Conservation (phyloP, 371 early-diverging fungal genomes). For the Mortierella sp. region DNA sequence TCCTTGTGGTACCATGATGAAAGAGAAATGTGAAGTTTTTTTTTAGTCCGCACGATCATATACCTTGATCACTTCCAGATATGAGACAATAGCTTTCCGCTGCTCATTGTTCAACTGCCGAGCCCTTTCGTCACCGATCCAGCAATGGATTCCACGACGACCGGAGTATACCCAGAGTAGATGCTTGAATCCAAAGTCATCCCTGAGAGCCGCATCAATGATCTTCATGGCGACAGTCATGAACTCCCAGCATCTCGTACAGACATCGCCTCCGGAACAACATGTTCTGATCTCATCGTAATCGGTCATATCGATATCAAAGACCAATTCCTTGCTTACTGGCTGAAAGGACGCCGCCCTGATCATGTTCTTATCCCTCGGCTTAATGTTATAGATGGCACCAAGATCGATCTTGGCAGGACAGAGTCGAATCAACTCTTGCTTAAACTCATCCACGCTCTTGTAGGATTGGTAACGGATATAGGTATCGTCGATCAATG, state of each 20-base stretch:
- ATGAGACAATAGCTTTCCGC: slow-evolving; percentile 88
- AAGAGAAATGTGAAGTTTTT: too few relatives aligned
- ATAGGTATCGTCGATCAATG: slow-evolving; percentile 80
- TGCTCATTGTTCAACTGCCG: slow-evolving; percentile 79
- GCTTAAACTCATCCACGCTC: slow-evolving; percentile 76
- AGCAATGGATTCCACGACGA: slow-evolving; percentile 99
- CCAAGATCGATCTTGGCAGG: slow-evolving; percentile 99
- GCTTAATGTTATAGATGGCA: slow-evolving; percentile 84
- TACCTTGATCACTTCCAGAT: slow-evolving; percentile 85
- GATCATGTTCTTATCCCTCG: slow-evolving; percentile 83
- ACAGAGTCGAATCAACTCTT: slow-evolving; percentile 75
- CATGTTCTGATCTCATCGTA: slow-evolving; percentile 98
- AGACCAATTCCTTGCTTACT: slow-evolving; percentile 94
- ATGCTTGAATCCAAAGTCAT: slow-evolving; percentile 97
- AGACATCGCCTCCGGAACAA: slow-evolving; percentile 93
- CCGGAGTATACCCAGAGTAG: slow-evolving; percentile 98
- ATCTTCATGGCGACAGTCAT: slow-evolving; percentile 95
- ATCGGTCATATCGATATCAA: slow-evolving; percentile 99
- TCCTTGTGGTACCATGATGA: too few relatives aligned
- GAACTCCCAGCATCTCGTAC: slow-evolving; percentile 93
- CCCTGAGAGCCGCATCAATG: slow-evolving; percentile 77
- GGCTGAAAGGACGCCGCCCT: slow-evolving; percentile 80
- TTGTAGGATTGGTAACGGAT: slow-evolving; percentile 92
- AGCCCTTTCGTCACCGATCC: slow-evolving; percentile 96
- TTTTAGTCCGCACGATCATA: not conserved